Evolutionary conservation across 495 filamentous ascomycete species (phyloP).

Genomic region (Hyaloscypha bicolor): DNA sequence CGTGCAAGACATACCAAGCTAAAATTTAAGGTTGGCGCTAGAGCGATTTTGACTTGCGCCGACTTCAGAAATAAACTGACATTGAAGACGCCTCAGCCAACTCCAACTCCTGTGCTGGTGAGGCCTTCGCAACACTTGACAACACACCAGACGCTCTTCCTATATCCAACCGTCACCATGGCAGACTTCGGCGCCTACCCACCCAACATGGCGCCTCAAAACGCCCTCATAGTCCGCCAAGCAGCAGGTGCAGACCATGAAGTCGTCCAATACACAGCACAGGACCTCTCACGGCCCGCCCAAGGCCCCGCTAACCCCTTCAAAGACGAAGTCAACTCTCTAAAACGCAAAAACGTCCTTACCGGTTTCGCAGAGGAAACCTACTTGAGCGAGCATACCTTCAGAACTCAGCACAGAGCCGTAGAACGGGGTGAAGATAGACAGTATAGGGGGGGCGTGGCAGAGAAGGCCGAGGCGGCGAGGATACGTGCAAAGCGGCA

Average conservation of each 20-base stretch:
- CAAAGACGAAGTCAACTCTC: slow-evolving; percentile 58
- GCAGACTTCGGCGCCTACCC: slow-evolving; percentile 58
- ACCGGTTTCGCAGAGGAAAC: slow-evolving; percentile 89
- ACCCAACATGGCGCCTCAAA: slow-evolving; percentile 57
- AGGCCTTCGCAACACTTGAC: background rate
- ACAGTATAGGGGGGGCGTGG: slow-evolving; percentile 39
- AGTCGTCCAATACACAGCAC: slow-evolving; percentile 65
- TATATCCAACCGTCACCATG: slow-evolving; percentile 43
- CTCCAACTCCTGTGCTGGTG: background rate
- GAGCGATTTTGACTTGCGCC: slow-evolving; percentile 1
- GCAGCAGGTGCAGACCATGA: slow-evolving; percentile 53
- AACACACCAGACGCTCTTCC: slow-evolving; percentile 13
- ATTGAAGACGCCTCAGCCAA: background rate
- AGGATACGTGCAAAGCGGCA: slow-evolving; percentile 71
- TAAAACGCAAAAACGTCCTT: slow-evolving; percentile 88
- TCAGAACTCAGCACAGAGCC: slow-evolving; percentile 77
- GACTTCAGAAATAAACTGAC: background rate
- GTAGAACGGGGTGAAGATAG: slow-evolving; percentile 59
- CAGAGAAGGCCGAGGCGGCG: slow-evolving; percentile 68
- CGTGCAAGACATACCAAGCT: background rate
- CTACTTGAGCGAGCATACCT: slow-evolving; percentile 86
- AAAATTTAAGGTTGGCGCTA: slow-evolving; percentile 19
- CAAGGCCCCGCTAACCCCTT: slow-evolving; percentile 84
- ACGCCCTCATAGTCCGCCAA: slow-evolving; percentile 55
- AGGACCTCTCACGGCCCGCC: slow-evolving; percentile 65